phyloP scores from a whole-genome alignment of 2,329 filamentous ascomycete species.

The Alternaria sp. region DNA sequence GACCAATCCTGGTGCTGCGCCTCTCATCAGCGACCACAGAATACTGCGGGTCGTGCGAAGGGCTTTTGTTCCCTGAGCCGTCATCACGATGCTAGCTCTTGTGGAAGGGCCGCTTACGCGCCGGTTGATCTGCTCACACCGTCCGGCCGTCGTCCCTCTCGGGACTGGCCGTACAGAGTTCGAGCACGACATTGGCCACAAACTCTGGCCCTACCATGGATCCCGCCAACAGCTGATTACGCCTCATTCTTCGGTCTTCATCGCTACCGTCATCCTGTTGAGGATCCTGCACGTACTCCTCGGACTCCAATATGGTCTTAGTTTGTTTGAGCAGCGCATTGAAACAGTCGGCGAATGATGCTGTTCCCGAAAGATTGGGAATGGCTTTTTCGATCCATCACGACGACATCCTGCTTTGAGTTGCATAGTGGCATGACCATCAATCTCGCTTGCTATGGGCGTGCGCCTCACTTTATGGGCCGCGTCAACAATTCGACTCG shows the following conservation, averaged over 20 bases:
- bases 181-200: conserved; percentile 35
- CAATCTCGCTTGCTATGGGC: conserved; percentile 17
- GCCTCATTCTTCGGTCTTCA: conserved; percentile 34
- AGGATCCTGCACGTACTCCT: conserved; percentile 3
- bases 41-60: background rate
- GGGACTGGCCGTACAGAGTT: conserved; percentile 44
- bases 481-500: conserved; percentile 9
- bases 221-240: conserved; percentile 20
- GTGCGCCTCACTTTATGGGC: conserved; percentile 29
- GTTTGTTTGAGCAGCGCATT: conserved; percentile 3
- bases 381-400: background rate
- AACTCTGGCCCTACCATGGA: conserved; percentile 27
- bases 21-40: conserved; percentile 3
- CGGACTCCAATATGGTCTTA: background rate
- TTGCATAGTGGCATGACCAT: conserved; percentile 9
- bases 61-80: conserved; percentile 19
- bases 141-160: conserved; percentile 33
- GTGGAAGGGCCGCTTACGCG: conserved; percentile 43
- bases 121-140: conserved; percentile 46
- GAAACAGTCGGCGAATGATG: conserved; percentile 11
- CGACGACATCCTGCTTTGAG: conserved; percentile 5
- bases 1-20: conserved; percentile 8
- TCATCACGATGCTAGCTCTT: conserved; percentile 34
- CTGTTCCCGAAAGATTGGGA: conserved; percentile 1
- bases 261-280: conserved; percentile 23